Base-by-base conservation (phyloP, 2,329 filamentous ascomycete genomes). In the Hypoxylon sp. region DNA sequence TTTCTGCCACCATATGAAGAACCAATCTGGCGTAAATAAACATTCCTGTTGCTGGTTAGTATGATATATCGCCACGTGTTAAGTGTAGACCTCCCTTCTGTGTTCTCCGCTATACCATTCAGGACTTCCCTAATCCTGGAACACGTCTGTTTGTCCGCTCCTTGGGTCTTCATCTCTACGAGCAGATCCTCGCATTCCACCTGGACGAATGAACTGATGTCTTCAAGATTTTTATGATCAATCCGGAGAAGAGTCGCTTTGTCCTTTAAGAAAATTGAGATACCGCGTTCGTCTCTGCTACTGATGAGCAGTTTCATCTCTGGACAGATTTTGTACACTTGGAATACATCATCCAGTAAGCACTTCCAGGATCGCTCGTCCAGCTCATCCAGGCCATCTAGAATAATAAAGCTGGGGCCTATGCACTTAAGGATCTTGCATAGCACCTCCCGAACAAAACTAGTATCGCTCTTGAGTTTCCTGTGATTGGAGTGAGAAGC, bases 21-120 rank as follows among this genome's bases (percentile, higher is more conserved):
- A 56, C 52, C 9, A 60, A 24, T 33, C 40, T 60, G n/a, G 57
- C 57, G 37, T 60, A 60, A 21, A 60, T 56, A 17, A 60, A 60
- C 57, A 56, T 60, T 13, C 56, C 56, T 60, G 27, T 9, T 21
- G 23, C 13, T 13, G 31, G 41, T 59, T 51, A 55, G 51, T 33
- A 31, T 33, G 41, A 13, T 3, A 38, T 24, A 13, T 31, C 2
- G 11, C 9, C 31, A 41, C 7, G 23, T 31, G 11, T 37, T 26
- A 7, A n/a, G 21, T 26, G 48, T 4, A 33, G 20, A 48, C 42
- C 9, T 48, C 11, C 56, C 51, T 40, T 40, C 47, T 27, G 56
- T 48, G 1, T 41, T 60, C 11, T 48, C 48, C 2, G 47, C 17
- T n/a, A 60, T 56, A 8, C 27, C 37, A 7, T 21, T 15, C 13